Base-by-base conservation (phyloP, 2,329 filamentous ascomycete species). In the Paraphoma chrysanthemicola region DNA sequence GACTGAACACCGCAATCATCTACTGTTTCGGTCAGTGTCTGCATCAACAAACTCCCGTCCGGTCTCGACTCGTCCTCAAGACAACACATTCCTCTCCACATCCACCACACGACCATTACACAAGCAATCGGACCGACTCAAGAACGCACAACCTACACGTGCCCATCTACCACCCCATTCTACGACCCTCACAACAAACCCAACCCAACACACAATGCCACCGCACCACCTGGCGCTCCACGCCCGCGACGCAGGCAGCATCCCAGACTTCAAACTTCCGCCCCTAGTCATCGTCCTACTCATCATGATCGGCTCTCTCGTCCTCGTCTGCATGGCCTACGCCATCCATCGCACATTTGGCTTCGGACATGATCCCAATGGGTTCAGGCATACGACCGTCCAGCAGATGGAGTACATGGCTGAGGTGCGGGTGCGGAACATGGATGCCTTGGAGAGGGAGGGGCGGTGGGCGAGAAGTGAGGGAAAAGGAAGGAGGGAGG, bases 331-430 rank as follows among this genome's bases (percentile, higher is more conserved):
- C 56, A 51, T 58, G 17, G 66, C 60, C 17, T 70, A 57, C 42
- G 67, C 67, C 4, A 36, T 68, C 7, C 59, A 68, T 39, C 51
- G 53, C 8, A 53, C 55, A 12, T 67, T 62, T 43, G 64, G 63
- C 9, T 64, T 67, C 42, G 41, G 29, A 12, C 4, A 31, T 8
- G 50, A 57, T 16, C 45, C 23, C 3, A 62, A 64, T 16, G 51
- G 48, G 1, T 43, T 67, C 44, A 65, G 59, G 48, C 56, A 51
- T 0, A 43, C 55, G 14, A 54, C 51, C 1, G 41, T 17, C 4
- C 63, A 58, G n/a, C 67, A 70, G 41, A 56, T 56, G 16, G 54
- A 60, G 12, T 70, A 70, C 29, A 70, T 70, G 67, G 56, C 63
- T 3, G 64, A 64, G 38, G 66, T 70, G 11, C 44, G 62, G 30